Evolutionary conservation across 768 basidiomycete species (phyloP), one percentile per base, ranked within the genome.

Genomic region (Dentipellis fragilis): DNA sequence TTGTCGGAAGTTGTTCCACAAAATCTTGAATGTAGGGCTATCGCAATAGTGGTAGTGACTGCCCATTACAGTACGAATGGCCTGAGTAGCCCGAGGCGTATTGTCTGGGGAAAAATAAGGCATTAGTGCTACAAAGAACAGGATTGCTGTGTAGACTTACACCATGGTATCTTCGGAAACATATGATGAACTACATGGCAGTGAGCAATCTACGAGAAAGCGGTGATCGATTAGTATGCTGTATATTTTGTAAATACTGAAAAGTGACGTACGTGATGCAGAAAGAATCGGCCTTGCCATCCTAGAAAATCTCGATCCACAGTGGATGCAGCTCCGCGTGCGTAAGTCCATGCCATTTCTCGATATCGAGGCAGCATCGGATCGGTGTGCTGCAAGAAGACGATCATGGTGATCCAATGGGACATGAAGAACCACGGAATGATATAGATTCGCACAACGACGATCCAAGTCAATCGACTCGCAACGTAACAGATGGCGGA

Each of bases 281-380:
- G 39, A 45, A 61, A 60, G 39, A 59, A 60, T n/a, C 55, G 22
- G 17, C 59, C 59, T 21, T 36, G 23, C 59, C 59, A 61, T 17
- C 59, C 60, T 9, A 61, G 52, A 29, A 61, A 45, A 21, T 54
- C 47, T 19, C 58, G 58, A 35, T 59, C 58, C 45, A 59, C 52
- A 14, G 58, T 59, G 2, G 51, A 23, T 7, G 54, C 23, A 6
- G 58, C 50, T 19, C 58, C 58, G 29, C 58, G 55, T 17, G 53
- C 45, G 38, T 38, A 59, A 7, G 58, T 52, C 56, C 55, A 59
- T 40, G 40, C 51, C 8, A 12, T n/a, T 22, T 37, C n/a, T n/a
- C 54, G 57, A 46, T 58, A 58, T 21, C 56, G 57, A 16, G 57
- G 57, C 14, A 58, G 22, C 5, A 35, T 19, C 10, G 57, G 57